phyloP scores from a whole-genome alignment of 2,329 filamentous ascomycete species.

The Diaporthe eres region DNA sequence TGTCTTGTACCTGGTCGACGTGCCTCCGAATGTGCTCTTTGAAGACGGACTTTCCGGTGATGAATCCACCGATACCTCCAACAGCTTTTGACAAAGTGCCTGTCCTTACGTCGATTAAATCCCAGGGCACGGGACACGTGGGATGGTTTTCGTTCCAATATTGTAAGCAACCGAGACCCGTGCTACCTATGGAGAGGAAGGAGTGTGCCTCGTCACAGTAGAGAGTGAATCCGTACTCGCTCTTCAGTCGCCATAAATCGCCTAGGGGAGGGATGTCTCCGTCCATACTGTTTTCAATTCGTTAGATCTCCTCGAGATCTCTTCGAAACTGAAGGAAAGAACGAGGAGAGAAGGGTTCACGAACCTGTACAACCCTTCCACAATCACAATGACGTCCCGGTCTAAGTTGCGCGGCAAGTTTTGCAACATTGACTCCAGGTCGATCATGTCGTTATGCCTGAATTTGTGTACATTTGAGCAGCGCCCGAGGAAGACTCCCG shows the following conservation, averaged over 20 bases:
- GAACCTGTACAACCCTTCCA: constrained; percentile 1
- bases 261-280: background rate
- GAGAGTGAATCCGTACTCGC: constrained; percentile 37
- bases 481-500: background rate
- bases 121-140: constrained; percentile 27
- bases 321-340: background rate
- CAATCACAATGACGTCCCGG: background rate
- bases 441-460: background rate
- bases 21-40: background rate
- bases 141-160: constrained; percentile 41
- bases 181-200: constrained; percentile 40
- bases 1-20: background rate
- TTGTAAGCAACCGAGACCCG: constrained; percentile 42
- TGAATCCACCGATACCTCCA: constrained; percentile 41
- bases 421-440: background rate
- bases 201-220: constrained; percentile 44
- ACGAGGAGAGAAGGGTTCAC: background rate
- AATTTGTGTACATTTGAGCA: background rate
- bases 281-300: background rate
- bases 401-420: background rate
- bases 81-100: constrained; percentile 41
- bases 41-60: background rate
- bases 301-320: background rate
- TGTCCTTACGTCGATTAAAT: constrained; percentile 43
- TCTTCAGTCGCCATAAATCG: constrained; percentile 35